Conservation (phyloP, 805 yeast genomes). For the Dipodascus albidus region DNA sequence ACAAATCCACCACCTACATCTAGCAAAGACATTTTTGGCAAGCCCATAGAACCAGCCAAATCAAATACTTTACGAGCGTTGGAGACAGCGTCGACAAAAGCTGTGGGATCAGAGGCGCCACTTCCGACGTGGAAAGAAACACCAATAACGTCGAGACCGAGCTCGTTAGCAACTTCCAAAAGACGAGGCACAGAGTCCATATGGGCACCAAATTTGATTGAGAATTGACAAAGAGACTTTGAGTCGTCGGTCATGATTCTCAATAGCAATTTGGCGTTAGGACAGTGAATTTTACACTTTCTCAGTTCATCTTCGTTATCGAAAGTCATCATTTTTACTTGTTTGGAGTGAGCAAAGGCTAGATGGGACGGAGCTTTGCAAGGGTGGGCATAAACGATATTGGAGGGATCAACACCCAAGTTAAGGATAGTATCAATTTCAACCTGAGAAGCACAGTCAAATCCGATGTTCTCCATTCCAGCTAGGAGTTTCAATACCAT, state of each 20-base stretch:
- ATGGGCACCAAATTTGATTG: slow-evolving; percentile 83
- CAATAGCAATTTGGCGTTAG: slow-evolving; percentile 57
- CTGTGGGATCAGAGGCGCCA: slow-evolving; percentile 65
- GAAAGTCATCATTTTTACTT: slow-evolving; percentile 69
- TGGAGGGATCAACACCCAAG: slow-evolving; percentile 49
- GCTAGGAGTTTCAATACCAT: slow-evolving; percentile 48
- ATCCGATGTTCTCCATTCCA: slow-evolving; percentile 48
- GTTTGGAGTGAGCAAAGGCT: slow-evolving; percentile 48
- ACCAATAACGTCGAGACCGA: slow-evolving; percentile 61
- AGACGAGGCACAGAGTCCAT: slow-evolving; percentile 41
- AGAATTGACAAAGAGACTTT: slow-evolving; percentile 71
- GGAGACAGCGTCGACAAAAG: slow-evolving; percentile 57
- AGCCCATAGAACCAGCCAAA: slow-evolving; percentile 37
- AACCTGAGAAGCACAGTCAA: slow-evolving; percentile 86
- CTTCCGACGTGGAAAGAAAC: slow-evolving; percentile 95
- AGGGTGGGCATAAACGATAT: slow-evolving; percentile 87
- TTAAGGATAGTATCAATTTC: slow-evolving; percentile 62
- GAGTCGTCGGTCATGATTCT: slow-evolving; percentile 87
- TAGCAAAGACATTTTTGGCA: slow-evolving; percentile 36
- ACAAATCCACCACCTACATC: slow-evolving; percentile 95
- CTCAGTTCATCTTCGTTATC: slow-evolving; percentile 78
- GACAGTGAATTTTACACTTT: slow-evolving; percentile 60
- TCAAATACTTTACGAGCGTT: slow-evolving; percentile 66
- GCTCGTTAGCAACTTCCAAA: slow-evolving; percentile 47
- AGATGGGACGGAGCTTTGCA: slow-evolving; percentile 81